phyloP scores from a whole-genome alignment of 192 early-diverging fungal genomes.

The Pilaira anomala region DNA sequence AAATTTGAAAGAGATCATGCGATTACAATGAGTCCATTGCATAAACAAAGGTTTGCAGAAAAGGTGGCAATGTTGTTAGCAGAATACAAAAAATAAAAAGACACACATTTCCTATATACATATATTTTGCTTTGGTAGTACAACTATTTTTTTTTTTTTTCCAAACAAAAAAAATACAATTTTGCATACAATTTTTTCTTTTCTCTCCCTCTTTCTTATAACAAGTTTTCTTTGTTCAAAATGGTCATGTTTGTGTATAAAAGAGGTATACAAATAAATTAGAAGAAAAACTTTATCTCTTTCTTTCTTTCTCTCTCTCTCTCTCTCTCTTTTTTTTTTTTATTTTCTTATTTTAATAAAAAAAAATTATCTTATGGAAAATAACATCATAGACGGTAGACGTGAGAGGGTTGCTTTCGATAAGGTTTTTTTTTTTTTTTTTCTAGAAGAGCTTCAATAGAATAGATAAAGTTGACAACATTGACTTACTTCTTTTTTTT shows the following conservation, averaged over 20 bases:
- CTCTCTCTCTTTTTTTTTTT: no score
- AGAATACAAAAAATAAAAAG: background rate
- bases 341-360: background rate
- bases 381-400: slow-evolving; percentile 65
- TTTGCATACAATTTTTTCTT: no score
- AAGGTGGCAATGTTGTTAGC: slow-evolving; percentile 9
- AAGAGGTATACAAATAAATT: slow-evolving; percentile 28
- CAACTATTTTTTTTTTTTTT: no score
- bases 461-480: background rate
- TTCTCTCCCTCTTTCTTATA: background rate
- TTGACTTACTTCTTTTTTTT: no score
- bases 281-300: background rate
- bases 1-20: slow-evolving; percentile 20
- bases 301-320: no score
- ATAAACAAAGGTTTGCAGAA: slow-evolving; percentile 1
- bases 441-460: background rate
- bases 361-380: no score
- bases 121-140: no score
- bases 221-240: background rate
- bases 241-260: slow-evolving; percentile 40
- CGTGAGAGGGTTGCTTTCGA: slow-evolving; percentile 95
- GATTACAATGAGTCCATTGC: slow-evolving; percentile 2
- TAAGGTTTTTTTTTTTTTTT: slow-evolving; percentile 61
- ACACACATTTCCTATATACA: background rate
- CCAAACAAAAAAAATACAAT: no score